Conservation (phyloP, 371 early-diverging fungal species). For the Circinella minor region DNA sequence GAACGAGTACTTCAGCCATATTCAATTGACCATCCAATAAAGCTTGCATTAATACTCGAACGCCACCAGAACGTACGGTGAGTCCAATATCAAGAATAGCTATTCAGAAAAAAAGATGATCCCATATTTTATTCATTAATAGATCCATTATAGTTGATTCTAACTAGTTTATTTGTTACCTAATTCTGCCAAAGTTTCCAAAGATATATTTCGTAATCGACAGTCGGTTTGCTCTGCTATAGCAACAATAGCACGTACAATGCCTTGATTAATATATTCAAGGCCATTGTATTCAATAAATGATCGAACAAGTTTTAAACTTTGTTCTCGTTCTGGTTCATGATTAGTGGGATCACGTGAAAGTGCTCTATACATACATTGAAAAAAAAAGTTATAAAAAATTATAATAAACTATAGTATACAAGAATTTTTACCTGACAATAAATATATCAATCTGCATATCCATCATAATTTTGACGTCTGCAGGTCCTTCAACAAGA, state of each 20-base stretch:
- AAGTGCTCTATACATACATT: conserved; percentile 49
- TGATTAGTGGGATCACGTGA: conserved; percentile 62
- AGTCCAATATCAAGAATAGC: conserved; percentile 63
- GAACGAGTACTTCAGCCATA: conserved; percentile 66
- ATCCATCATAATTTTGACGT: conserved; percentile 51
- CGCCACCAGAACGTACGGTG: conserved; percentile 71
- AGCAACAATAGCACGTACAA: conserved; percentile 78
- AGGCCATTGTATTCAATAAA: conserved; percentile 73
- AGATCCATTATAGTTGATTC: too few species aligned
- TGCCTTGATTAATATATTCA: conserved; percentile 59
- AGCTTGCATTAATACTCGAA: conserved; percentile 71
- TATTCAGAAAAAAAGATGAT: conserved; percentile 3
- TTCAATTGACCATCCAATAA: conserved; percentile 76
- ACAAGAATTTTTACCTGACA: conserved; percentile 47
- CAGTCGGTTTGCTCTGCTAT: conserved; percentile 84
- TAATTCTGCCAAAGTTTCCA: conserved; percentile 83
- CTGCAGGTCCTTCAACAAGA: conserved; percentile 48
- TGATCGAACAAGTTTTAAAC: conserved; percentile 70
- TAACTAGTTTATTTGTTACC: conserved; percentile 42
- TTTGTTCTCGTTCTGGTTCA: conserved; percentile 80
- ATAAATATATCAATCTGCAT: conserved; percentile 70
- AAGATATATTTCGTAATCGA: conserved; percentile 69
- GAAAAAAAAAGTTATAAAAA: too few species aligned
- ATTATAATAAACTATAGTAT: too few species aligned
- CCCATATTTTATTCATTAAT: too few species aligned